These are phyloP conservation scores for Colletotrichum sp. DNA, from an alignment of 2,329 filamentous ascomycete species.

Conservation along the genomic window DNA sequence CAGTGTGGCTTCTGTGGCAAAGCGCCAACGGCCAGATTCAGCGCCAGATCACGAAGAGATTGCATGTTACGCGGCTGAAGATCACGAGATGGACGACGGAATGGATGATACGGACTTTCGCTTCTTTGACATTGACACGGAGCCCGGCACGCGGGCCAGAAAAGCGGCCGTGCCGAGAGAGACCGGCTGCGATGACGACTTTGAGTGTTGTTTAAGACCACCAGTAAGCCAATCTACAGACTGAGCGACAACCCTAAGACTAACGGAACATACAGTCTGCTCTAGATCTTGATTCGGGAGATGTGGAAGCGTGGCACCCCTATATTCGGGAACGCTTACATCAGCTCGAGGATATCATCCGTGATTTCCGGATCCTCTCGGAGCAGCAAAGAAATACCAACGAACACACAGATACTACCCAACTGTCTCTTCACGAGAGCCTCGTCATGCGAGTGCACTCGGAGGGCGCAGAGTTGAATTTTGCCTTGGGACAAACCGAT, in stretches of 20 bases:
- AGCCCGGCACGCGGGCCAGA: neutral
- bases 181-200: neutral
- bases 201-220: neutral
- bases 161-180: neutral
- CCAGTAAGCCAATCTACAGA: neutral
- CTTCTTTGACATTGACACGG: neutral
- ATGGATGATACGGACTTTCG: neutral
- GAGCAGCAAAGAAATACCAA: neutral
- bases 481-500: neutral
- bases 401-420: neutral
- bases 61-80: neutral
- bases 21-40: neutral
- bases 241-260: neutral
- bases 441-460: neutral
- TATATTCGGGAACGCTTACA: neutral
- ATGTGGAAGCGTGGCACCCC: neutral
- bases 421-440: neutral
- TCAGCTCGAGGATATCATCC: neutral
- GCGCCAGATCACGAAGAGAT: neutral
- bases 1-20: neutral
- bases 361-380: neutral
- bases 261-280: neutral
- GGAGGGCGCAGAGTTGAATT: neutral
- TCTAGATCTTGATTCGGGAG: neutral
- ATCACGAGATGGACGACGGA: neutral